phyloP scores from a whole-genome alignment of 352 stramenopile genomes.

The Pythium sp. region DNA sequence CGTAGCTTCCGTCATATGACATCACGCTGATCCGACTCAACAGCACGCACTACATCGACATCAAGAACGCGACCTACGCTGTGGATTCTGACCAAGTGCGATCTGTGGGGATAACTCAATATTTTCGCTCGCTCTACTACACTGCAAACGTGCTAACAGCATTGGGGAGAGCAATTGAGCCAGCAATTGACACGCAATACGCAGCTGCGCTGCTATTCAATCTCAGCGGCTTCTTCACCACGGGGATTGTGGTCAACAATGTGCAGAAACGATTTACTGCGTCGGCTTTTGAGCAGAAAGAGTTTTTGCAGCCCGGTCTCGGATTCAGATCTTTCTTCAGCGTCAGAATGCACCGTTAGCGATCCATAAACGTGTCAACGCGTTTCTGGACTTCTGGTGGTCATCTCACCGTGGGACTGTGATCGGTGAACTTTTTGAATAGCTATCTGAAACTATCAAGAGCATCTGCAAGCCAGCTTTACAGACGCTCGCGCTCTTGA shows the following conservation, averaged over 20 bases:
- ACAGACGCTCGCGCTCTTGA: constrained; percentile 47
- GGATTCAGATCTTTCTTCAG: constrained; percentile 67
- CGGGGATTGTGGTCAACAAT: constrained; percentile 67
- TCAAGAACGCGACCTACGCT: constrained; percentile 20
- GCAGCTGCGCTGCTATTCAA: constrained; percentile 56
- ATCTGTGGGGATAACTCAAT: constrained; percentile 38
- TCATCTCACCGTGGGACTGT: constrained; percentile 60
- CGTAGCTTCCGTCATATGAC: constrained; percentile 53
- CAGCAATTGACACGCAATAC: constrained; percentile 48
- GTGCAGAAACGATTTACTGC: constrained; percentile 77
- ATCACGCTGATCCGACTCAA: constrained; percentile 40
- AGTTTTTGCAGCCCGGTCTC: constrained; percentile 53
- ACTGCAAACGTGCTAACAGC: constrained; percentile 55
- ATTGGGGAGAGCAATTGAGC: constrained; percentile 47
- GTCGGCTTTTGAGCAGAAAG: constrained; percentile 69
- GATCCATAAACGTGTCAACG: constrained; percentile 63
- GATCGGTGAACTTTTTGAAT: constrained; percentile 51
- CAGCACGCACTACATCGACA: constrained; percentile 28
- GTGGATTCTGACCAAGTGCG: constrained; percentile 21
- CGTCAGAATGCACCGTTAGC: constrained; percentile 52
- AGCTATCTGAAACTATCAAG: constrained; percentile 54
- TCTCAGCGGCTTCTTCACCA: constrained; percentile 74
- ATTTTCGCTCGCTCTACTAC: constrained; percentile 66
- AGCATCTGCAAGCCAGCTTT: constrained; percentile 61
- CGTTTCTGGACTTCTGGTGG: constrained; percentile 78